Evolutionary conservation across 2,329 filamentous ascomycete genomes (phyloP).

Genomic region (Aureobasidium pullulans): DNA sequence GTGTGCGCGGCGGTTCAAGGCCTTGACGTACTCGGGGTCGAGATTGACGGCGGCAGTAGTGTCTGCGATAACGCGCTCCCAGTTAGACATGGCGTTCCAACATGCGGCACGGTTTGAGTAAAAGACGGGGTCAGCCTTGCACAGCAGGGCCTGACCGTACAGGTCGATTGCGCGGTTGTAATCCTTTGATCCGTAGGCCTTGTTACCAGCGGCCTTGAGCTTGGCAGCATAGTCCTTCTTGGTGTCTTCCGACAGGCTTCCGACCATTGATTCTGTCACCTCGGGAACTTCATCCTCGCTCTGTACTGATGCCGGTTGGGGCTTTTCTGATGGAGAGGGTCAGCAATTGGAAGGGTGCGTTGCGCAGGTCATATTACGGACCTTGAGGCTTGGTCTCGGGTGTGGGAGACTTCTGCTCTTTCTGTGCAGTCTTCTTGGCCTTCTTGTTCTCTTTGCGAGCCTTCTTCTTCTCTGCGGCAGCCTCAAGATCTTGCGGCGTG

Average conservation of each 20-base stretch:
- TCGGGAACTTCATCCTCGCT: constrained; percentile 41
- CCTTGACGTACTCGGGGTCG: constrained; percentile 95
- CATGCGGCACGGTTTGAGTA: constrained; percentile 98
- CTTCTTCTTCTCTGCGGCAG: constrained; percentile 54
- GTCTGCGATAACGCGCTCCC: constrained; percentile 95
- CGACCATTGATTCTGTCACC: constrained; percentile 41
- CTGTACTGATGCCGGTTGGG: constrained; percentile 27
- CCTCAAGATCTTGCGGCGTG: constrained; percentile 27
- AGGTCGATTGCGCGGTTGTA: constrained; percentile 90
- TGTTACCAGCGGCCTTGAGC: constrained; percentile 92
- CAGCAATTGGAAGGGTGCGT: background rate
- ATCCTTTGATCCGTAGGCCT: constrained; percentile 88
- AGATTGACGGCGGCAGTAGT: constrained; percentile 91
- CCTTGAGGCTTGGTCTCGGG: constrained; percentile 14
- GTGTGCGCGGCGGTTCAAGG: constrained; percentile 89
- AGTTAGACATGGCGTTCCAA: constrained; percentile 86
- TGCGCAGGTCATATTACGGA: background rate
- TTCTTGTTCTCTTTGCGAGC: constrained; percentile 87
- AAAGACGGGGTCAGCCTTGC: constrained; percentile 95
- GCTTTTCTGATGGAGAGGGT: constrained; percentile 19
- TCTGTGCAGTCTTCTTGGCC: constrained; percentile 58
- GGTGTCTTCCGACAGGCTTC: constrained; percentile 49
- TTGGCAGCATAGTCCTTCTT: constrained; percentile 82
- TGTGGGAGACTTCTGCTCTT: constrained; percentile 32
- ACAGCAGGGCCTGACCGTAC: constrained; percentile 91